A percentile compares a stretch with the other conserved stretches of the same genome.
These are phyloP conservation scores for Strobilomyces confusus DNA, from an alignment of 768 basidiomycete genomes.

Conservation along the genomic window DNA sequence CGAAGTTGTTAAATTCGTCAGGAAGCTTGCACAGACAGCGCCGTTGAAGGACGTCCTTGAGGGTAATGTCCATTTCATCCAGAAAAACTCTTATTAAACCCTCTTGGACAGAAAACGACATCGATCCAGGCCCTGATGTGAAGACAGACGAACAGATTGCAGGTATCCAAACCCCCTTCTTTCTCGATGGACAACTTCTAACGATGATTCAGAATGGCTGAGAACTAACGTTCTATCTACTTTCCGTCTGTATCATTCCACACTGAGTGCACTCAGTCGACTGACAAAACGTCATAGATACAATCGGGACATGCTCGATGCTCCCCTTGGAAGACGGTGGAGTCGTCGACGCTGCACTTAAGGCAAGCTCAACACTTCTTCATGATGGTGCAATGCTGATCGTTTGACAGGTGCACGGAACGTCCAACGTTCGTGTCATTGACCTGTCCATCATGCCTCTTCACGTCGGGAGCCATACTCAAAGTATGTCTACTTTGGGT, in stretches of 20 bases:
- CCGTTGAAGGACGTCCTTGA: background rate
- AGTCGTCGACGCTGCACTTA: background rate
- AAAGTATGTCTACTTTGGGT: background rate
- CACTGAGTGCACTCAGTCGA: background rate
- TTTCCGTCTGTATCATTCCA: background rate
- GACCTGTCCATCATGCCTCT: constrained; percentile 1
- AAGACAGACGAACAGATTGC: constrained; percentile 1
- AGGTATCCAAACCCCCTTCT: background rate
- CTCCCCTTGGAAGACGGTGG: constrained; percentile 1
- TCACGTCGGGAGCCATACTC: background rate
- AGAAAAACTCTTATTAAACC: background rate
- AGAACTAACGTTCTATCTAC: background rate
- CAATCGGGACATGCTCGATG: constrained; percentile 2
- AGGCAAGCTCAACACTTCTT: background rate
- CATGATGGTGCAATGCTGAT: background rate
- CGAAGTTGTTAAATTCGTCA: background rate
- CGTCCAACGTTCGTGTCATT: background rate
- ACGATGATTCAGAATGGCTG: background rate
- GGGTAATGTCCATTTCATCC: background rate
- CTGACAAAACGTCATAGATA: background rate
- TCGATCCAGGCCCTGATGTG: background rate
- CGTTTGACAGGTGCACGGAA: background rate
- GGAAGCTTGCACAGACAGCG: background rate
- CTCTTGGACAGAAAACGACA: background rate
- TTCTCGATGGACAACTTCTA: background rate